phyloP scores from a whole-genome alignment of 768 basidiomycete genomes.

The Fomitopsis serialis region DNA sequence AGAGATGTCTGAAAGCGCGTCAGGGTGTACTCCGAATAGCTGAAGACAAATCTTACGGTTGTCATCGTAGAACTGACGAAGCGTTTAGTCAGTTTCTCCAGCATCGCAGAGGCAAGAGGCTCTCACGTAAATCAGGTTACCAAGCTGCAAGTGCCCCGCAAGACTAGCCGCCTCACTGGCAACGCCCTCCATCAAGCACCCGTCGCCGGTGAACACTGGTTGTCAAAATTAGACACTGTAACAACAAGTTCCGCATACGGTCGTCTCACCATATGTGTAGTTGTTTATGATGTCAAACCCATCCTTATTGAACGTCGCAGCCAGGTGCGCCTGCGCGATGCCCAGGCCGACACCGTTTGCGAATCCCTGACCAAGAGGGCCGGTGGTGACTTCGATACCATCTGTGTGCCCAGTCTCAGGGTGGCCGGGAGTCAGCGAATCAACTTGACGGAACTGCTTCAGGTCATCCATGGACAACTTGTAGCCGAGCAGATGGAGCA shows the following conservation, averaged over 20 bases:
- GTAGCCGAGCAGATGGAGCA: slow-evolving; percentile 90
- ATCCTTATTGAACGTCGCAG: slow-evolving; percentile 85
- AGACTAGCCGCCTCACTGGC: slow-evolving; percentile 89
- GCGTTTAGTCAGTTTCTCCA: slow-evolving; percentile 8
- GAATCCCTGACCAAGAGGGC: slow-evolving; percentile 93
- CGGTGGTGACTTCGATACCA: slow-evolving; percentile 90
- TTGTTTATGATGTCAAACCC: slow-evolving; percentile 79
- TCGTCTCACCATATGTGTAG: slow-evolving; percentile 71
- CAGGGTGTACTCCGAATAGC: slow-evolving; percentile 5
- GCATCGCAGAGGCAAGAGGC: slow-evolving; percentile 5
- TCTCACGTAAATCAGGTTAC: slow-evolving; percentile 86
- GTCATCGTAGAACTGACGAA: slow-evolving; percentile 80
- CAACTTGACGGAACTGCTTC: slow-evolving; percentile 88
- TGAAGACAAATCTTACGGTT: slow-evolving; percentile 58
- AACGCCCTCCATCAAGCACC: slow-evolving; percentile 96
- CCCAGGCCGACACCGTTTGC: slow-evolving; percentile 91
- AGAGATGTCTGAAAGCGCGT: slow-evolving; percentile 68
- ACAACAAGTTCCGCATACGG: too few species aligned
- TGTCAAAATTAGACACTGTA: background rate
- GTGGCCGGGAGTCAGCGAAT: slow-evolving; percentile 89
- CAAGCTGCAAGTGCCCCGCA: slow-evolving; percentile 90
- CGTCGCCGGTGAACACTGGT: slow-evolving; percentile 86
- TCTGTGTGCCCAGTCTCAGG: slow-evolving; percentile 74
- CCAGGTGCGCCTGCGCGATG: slow-evolving; percentile 88
- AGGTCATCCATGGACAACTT: slow-evolving; percentile 89